Evolutionary conservation across 169 alveolate species (phyloP).

Genomic region (Cryptosporidium sp.): DNA sequence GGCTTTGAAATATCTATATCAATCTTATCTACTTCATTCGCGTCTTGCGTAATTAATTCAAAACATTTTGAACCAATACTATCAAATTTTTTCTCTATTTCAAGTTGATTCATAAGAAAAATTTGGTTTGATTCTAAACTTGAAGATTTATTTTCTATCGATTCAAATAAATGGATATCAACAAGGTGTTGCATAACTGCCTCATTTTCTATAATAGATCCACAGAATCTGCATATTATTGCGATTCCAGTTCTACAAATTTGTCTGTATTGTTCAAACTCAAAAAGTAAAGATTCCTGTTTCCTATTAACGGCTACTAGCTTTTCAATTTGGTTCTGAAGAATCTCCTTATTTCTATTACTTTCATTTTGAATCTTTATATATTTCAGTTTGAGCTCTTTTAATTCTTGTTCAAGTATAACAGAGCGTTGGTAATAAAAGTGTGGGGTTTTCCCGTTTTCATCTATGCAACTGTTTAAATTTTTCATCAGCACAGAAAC

Average conservation of each 20-base stretch:
- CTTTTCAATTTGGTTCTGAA: slow-evolving; percentile 44
- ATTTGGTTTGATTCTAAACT: slow-evolving; percentile 8
- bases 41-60: slow-evolving; percentile 39
- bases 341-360: slow-evolving; percentile 49
- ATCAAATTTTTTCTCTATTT: not conserved
- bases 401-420: slow-evolving; percentile 55
- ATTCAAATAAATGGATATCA: slow-evolving; percentile 29
- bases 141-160: not conserved
- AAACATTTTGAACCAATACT: slow-evolving; percentile 45
- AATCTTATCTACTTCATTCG: slow-evolving; percentile 22
- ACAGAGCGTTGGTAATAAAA: slow-evolving; percentile 58
- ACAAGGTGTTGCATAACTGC: slow-evolving; percentile 60
- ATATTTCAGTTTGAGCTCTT: not conserved
- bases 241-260: slow-evolving; percentile 70
- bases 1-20: not conserved
- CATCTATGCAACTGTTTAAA: not conserved
- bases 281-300: slow-evolving; percentile 45
- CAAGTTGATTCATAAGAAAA: slow-evolving; percentile 45
- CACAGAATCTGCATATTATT: slow-evolving; percentile 70
- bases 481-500: not conserved
- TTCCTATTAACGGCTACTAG: not conserved
- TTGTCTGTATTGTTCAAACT: slow-evolving; percentile 59
- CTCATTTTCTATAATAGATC: slow-evolving; percentile 14
- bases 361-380: slow-evolving; percentile 37
- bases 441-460: slow-evolving; percentile 64